These are phyloP conservation scores for Raphanus raphanistrum DNA, from an alignment of 345 rosid genomes.

Conservation along the genomic window DNA sequence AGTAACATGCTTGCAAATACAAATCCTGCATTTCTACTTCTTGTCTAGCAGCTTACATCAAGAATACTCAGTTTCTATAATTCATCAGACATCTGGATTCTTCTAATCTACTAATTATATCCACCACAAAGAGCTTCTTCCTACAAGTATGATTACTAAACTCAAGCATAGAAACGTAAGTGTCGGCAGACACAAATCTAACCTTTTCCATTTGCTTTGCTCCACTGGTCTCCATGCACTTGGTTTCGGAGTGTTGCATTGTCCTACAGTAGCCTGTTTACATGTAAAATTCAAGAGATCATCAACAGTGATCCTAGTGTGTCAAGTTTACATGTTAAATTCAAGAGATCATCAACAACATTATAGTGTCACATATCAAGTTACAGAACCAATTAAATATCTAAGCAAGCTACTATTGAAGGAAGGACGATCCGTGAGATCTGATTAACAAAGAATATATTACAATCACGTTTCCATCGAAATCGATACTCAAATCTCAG, in stretches of 20 bases:
- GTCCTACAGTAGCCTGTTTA: constrained; percentile 88
- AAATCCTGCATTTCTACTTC: constrained; percentile 15
- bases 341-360: constrained; percentile 19
- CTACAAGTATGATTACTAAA: neutral
- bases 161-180: constrained; percentile 13
- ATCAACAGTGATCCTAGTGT: too few species aligned
- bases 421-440: constrained; percentile 9
- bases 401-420: neutral
- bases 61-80: neutral
- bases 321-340: constrained; percentile 44
- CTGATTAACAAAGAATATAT: constrained; percentile 1
- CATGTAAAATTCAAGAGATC: constrained; percentile 16
- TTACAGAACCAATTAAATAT: neutral
- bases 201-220: constrained; percentile 98
- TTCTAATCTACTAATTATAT: neutral
- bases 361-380: neutral
- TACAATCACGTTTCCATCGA: neutral
- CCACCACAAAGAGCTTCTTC: constrained; percentile 6
- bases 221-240: constrained; percentile 95
- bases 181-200: constrained; percentile 27
- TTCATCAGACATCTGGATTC: constrained; percentile 1
- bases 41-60: constrained; percentile 22
- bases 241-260: constrained; percentile 86
- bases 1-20: neutral
- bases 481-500: neutral